Base-by-base conservation (phyloP, 179 eudicot species). In the Drosera spatulata region DNA sequence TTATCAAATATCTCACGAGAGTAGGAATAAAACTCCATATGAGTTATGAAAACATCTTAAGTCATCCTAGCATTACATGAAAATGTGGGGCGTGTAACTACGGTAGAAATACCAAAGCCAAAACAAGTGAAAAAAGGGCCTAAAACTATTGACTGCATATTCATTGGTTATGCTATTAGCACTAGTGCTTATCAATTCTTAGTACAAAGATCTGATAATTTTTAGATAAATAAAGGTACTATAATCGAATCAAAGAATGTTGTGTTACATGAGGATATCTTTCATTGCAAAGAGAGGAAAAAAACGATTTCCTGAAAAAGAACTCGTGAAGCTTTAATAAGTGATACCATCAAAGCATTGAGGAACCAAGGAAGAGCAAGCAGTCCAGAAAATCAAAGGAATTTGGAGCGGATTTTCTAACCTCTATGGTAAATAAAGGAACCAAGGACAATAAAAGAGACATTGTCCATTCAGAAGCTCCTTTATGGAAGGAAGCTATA, bases 11-110 rank as follows among this genome's bases (percentile, higher is more conserved):
- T 51, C 58, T 4, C 58, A 41, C 6, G 53, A 62, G 58, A 54
- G 41, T 7, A 3, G 2, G 3, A 14, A 51, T 0, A 41, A 53
- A 3, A 62, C 43, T 10, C n/a, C 56, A 5, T 46, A 47, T 38
- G 61, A 64, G 6, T 1, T 56, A 6, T 56, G 68, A 13, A 52
- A 53, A 42, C 5, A 41, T 15, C 3, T 4, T 46, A 37, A 41
- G 22, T 55, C 61, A 10, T 46, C 54, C 39, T 56, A 47, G 37
- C 11, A 56, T 13, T 64, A 33, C 12, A 10, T 64, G 0, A 56
- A 48, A 57, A 15, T 56, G 48, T 64, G 68, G 55, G 55, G 55
- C 56, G 58, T 54, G 9, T 64, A 10, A 50, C 50, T 8, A 64
- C 46, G 5, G 55, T 64, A 3, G 47, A 5, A 9, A 46, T 47